Percentiles rank a stretch among this genome's conserved stretches.
These are phyloP conservation scores for Medicago arabica DNA, from an alignment of 306 rosid species.

Conservation along the genomic window DNA sequence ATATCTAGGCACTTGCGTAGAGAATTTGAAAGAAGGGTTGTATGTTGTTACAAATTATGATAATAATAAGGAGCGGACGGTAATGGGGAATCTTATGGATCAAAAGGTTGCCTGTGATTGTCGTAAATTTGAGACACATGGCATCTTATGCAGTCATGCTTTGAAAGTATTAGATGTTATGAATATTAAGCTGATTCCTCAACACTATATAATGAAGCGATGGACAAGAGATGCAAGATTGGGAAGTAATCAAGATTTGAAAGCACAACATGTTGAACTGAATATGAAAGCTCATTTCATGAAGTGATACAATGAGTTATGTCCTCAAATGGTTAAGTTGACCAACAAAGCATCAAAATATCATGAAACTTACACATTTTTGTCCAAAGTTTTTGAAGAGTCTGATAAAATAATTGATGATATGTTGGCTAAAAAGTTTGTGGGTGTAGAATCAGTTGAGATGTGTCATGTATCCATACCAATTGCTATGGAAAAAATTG, in stretches of 20 bases:
- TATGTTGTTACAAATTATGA: slow-evolving; percentile 13
- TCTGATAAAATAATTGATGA: neutral
- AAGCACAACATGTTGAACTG: neutral
- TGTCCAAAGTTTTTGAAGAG: slow-evolving; percentile 22
- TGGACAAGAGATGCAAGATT: slow-evolving; percentile 15
- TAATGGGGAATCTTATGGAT: neutral
- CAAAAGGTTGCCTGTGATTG: slow-evolving; percentile 15
- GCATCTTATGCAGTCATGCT: slow-evolving; percentile 18
- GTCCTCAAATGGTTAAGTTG: slow-evolving; percentile 9
- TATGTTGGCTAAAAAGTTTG: slow-evolving; percentile 18
- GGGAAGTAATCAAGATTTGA: neutral
- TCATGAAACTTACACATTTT: slow-evolving; percentile 10
- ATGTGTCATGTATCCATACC: neutral
- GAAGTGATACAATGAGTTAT: slow-evolving; percentile 1
- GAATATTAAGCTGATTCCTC: slow-evolving; percentile 23
- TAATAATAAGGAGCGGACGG: neutral
- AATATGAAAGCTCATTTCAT: slow-evolving; percentile 4
- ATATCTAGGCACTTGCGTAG: slow-evolving; percentile 24
- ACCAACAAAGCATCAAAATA: neutral
- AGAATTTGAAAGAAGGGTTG: neutral
- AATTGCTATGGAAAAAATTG: neutral
- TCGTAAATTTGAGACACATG: neutral
- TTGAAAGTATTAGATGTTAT: slow-evolving; percentile 8
- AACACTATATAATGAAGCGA: neutral
- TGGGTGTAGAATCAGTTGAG: neutral